Percentiles rank a stretch among this genome's conserved stretches.
phyloP scores from a whole-genome alignment of 805 yeast genomes.

The Torulaspora quercuum region DNA sequence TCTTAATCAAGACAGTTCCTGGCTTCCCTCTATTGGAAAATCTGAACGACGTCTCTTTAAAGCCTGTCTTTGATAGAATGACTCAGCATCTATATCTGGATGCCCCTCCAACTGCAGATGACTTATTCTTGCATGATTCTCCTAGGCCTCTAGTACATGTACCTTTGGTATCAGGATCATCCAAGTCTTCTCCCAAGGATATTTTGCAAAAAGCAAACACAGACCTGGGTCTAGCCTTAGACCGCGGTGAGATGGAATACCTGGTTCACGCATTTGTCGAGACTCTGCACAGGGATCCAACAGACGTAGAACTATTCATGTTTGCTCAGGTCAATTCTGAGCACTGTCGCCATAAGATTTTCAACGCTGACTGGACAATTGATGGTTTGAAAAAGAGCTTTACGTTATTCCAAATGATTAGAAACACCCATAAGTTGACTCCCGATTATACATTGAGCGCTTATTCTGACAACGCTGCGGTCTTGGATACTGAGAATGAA shows the following conservation, averaged over 20 bases:
- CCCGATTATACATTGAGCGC: conserved; percentile 88
- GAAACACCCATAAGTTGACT: conserved; percentile 80
- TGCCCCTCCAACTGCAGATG: conserved; percentile 60
- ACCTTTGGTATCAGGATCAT: conserved; percentile 50
- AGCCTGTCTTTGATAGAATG: conserved; percentile 88
- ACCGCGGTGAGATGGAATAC: conserved; percentile 88
- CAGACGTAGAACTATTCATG: conserved; percentile 97
- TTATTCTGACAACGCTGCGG: conserved; percentile 97
- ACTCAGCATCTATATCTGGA: conserved; percentile 68
- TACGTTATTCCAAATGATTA: conserved; percentile 88
- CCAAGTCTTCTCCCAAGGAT: conserved; percentile 38
- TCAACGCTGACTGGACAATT: conserved; percentile 97
- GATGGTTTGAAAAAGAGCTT: conserved; percentile 72
- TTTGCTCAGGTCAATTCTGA: conserved; percentile 99
- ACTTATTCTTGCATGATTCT: conserved; percentile 69
- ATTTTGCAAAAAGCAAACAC: conserved; percentile 74
- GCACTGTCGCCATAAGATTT: conserved; percentile 98
- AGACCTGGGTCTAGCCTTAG: conserved; percentile 88
- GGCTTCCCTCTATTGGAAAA: conserved; percentile 64
- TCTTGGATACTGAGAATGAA: conserved; percentile 53
- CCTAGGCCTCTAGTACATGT: conserved; percentile 83
- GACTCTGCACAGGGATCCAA: conserved; percentile 79
- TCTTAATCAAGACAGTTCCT: conserved; percentile 65
- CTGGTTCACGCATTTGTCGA: conserved; percentile 77
- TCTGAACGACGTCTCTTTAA: conserved; percentile 54